Conservation (phyloP, 805 yeast genomes). For the Saccharomyces mikatae region DNA sequence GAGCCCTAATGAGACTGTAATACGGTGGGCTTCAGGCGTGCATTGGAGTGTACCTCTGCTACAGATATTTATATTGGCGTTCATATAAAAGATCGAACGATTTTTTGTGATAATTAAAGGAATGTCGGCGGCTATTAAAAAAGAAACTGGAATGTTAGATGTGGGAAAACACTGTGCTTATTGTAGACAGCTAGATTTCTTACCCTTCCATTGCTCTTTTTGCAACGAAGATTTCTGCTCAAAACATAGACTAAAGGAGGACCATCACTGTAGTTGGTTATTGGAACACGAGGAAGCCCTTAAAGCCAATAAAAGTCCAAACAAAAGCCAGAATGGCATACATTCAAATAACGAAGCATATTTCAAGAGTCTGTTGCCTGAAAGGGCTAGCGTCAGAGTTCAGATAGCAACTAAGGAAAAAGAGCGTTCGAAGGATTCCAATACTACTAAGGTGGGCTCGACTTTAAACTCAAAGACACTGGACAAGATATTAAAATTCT, state of each 20-base stretch:
- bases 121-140: conserved; percentile 1
- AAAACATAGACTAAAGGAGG: conserved; percentile 21
- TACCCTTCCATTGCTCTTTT: conserved; percentile 27
- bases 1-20: neutral
- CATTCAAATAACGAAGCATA: conserved; percentile 5
- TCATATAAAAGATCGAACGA: neutral
- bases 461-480: conserved; percentile 16
- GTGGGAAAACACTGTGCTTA: conserved; percentile 30
- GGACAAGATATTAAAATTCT: conserved; percentile 22
- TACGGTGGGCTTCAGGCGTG: neutral
- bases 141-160: conserved; percentile 30
- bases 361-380: conserved; percentile 26
- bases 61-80: neutral
- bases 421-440: neutral
- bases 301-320: neutral
- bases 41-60: neutral
- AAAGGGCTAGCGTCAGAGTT: conserved; percentile 21
- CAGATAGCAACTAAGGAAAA: neutral
- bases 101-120: neutral
- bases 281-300: conserved; percentile 2
- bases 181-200: conserved; percentile 28
- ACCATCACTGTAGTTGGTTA: conserved; percentile 22
- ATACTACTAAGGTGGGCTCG: conserved; percentile 5
- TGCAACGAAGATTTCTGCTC: conserved; percentile 27
- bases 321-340: neutral